A percentile compares a stretch with the other conserved stretches of the same genome.
phyloP scores from a whole-genome alignment of 768 basidiomycete genomes.

The Rubroboletus pulcherrimus region DNA sequence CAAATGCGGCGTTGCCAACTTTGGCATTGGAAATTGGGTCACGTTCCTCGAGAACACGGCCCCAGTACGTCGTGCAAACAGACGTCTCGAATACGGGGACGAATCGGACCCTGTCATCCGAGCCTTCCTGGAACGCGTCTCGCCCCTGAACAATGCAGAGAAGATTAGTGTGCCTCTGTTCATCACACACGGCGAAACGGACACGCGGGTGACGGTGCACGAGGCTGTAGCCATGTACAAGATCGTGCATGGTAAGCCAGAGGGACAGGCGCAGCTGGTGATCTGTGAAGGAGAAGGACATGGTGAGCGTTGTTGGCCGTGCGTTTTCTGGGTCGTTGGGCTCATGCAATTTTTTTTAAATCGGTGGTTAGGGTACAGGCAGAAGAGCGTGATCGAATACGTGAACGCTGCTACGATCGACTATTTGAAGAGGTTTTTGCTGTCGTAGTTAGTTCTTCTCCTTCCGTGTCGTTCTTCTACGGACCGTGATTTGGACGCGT shows the following conservation, averaged over 20 bases:
- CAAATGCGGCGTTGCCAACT: conserved; percentile 40
- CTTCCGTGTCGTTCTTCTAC: conserved; percentile 2
- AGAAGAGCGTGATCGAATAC: conserved; percentile 43
- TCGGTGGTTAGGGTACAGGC: conserved; percentile 34
- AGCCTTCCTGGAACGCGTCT: conserved; percentile 37
- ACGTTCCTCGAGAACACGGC: conserved; percentile 43
- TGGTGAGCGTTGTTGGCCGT: conserved; percentile 26
- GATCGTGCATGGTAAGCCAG: conserved; percentile 22
- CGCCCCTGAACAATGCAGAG: conserved; percentile 37
- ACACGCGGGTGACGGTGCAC: conserved; percentile 37
- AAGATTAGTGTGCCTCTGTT: conserved; percentile 36
- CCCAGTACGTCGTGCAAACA: conserved; percentile 30
- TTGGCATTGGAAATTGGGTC: conserved; percentile 38
- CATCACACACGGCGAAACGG: conserved; percentile 42
- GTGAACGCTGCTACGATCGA: conserved; percentile 37
- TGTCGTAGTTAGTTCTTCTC: conserved; percentile 14
- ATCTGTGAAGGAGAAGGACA: conserved; percentile 42
- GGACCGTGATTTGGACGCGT: background rate
- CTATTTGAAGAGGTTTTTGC: conserved; percentile 36
- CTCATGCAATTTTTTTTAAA: background rate
- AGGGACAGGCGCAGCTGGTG: conserved; percentile 34
- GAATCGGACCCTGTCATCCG: conserved; percentile 36
- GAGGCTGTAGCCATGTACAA: conserved; percentile 39
- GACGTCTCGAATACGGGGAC: conserved; percentile 41
- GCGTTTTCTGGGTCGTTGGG: background rate